These are phyloP conservation scores for Cyberlindnera sargentensis DNA, from an alignment of 805 yeast species.

Conservation along the genomic window DNA sequence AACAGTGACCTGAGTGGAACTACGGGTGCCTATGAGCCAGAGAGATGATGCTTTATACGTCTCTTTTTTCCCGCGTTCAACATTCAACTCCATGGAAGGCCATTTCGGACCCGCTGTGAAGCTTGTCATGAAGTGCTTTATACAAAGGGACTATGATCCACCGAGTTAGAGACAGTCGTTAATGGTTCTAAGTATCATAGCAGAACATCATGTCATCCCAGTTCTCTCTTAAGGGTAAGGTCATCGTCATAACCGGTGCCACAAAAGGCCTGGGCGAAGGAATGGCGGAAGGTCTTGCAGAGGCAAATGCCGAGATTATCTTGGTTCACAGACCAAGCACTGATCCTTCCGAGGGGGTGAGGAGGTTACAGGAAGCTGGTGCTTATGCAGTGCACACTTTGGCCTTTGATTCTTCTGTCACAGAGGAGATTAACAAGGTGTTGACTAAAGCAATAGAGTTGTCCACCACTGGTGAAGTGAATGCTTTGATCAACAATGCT, in stretches of 20 bases:
- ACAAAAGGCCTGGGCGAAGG: constrained; percentile 77
- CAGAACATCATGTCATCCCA: constrained; percentile 17
- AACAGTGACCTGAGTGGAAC: no score
- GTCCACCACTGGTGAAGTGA: constrained; percentile 57
- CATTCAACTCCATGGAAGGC: no score
- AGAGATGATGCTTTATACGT: no score
- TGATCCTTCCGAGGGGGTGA: constrained; percentile 11
- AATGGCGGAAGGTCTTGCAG: constrained; percentile 75
- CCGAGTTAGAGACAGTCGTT: no score
- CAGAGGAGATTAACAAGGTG: constrained; percentile 17
- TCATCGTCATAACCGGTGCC: constrained; percentile 77
- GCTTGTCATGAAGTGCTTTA: no score
- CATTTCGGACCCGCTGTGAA: no score
- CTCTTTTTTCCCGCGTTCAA: no score
- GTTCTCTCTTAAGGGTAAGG: constrained; percentile 75
- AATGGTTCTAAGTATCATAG: no score
- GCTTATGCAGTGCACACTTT: constrained; percentile 50
- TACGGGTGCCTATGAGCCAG: no score
- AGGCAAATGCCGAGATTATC: constrained; percentile 82
- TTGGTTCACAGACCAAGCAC: constrained; percentile 18
- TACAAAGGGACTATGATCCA: no score
- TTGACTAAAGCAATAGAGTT: constrained; percentile 40
- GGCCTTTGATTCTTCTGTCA: constrained; percentile 20
- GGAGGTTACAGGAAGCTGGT: constrained; percentile 36
- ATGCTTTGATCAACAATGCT: constrained; percentile 81